These are phyloP conservation scores for Suillus lakei DNA, from an alignment of 768 basidiomycete species.

Conservation along the genomic window DNA sequence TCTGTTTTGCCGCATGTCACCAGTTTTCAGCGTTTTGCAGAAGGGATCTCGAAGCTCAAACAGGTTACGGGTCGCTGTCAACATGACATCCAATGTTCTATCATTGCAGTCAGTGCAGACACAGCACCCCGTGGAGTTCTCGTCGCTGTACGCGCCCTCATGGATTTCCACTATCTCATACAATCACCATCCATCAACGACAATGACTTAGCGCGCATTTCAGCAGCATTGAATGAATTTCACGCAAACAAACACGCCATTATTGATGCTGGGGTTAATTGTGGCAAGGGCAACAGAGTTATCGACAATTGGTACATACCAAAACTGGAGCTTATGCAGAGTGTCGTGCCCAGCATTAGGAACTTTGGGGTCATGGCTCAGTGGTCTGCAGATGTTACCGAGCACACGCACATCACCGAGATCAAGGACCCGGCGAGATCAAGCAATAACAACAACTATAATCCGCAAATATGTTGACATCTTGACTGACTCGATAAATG, in stretches of 20 bases:
- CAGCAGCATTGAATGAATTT: constrained; percentile 30
- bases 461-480: constrained; percentile 38
- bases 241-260: constrained; percentile 40
- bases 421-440: constrained; percentile 36
- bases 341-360: constrained; percentile 33
- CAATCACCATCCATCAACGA: constrained; percentile 37
- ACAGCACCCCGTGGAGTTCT: constrained; percentile 35
- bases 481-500: constrained; percentile 38
- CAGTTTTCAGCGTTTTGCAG: constrained; percentile 40
- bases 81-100: constrained; percentile 38
- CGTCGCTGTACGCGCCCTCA: constrained; percentile 35
- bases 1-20: constrained; percentile 39
- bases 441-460: constrained; percentile 39
- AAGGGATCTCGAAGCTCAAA: constrained; percentile 45
- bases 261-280: constrained; percentile 31
- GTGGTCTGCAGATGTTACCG: constrained; percentile 41
- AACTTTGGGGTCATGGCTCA: constrained; percentile 36
- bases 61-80: constrained; percentile 45
- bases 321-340: constrained; percentile 45
- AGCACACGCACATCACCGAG: constrained; percentile 37
- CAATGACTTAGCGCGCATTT: constrained; percentile 19
- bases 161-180: constrained; percentile 42
- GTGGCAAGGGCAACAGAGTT: constrained; percentile 27
- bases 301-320: constrained; percentile 44
- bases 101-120: constrained; percentile 40